These are phyloP conservation scores for Tetragonia tetragonoides DNA, from an alignment of 148 eudicot genomes.

Conservation along the genomic window DNA sequence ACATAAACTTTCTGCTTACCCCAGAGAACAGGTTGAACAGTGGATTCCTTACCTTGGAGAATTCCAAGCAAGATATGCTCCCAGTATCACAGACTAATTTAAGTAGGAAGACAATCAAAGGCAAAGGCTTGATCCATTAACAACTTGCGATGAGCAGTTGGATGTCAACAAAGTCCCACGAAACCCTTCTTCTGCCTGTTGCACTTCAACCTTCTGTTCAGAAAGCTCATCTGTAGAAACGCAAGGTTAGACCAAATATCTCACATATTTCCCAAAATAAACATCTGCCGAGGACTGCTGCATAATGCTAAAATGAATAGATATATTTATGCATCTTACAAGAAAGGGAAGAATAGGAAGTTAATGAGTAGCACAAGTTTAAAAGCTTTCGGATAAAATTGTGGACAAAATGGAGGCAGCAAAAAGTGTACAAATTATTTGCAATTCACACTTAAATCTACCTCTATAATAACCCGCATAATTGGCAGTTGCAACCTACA, in stretches of 20 bases:
- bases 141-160: conserved; percentile 52
- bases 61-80: conserved; percentile 22
- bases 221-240: conserved; percentile 75
- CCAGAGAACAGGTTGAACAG: neutral
- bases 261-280: neutral
- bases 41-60: conserved; percentile 28
- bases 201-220: conserved; percentile 64
- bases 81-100: neutral
- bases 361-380: neutral
- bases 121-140: conserved; percentile 37
- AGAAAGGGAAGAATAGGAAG: neutral
- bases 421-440: neutral
- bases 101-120: conserved; percentile 15
- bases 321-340: neutral
- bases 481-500: neutral
- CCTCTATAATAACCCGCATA: neutral
- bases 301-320: neutral
- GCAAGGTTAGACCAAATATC: neutral
- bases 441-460: neutral
- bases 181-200: conserved; percentile 82
- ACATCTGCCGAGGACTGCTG: neutral
- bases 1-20: neutral
- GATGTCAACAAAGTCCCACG: conserved; percentile 88
- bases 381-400: neutral
- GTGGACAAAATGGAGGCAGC: neutral